phyloP scores from a whole-genome alignment of 1,284 basidiomycete genomes.

The Tilletia caries region DNA sequence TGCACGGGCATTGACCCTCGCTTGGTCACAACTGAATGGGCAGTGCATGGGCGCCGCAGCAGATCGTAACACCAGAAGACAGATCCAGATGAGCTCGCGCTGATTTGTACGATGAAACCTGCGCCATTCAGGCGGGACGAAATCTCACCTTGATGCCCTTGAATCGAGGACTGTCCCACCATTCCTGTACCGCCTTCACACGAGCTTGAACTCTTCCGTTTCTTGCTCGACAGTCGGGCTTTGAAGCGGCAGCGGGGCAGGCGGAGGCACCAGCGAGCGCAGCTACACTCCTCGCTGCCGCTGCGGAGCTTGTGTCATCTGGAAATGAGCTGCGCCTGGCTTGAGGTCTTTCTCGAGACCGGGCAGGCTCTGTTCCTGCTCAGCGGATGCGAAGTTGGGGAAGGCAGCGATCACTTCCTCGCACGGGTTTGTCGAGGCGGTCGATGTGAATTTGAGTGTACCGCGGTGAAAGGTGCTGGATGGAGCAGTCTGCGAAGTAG shows the following conservation, averaged over 20 bases:
- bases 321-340: constrained; percentile 60
- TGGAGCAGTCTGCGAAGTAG: too few relatives aligned
- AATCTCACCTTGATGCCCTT: constrained; percentile 60
- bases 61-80: background rate
- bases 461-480: too few relatives aligned
- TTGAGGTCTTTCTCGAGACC: constrained; percentile 38
- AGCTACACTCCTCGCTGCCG: background rate
- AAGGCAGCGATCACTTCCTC: constrained; percentile 39
- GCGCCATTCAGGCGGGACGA: background rate
- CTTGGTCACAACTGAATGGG: constrained; percentile 76
- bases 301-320: constrained; percentile 50
- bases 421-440: background rate
- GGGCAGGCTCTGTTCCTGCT: constrained; percentile 25
- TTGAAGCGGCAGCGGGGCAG: constrained; percentile 63
- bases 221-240: constrained; percentile 68
- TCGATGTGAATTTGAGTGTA: too few relatives aligned
- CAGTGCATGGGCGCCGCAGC: constrained; percentile 66
- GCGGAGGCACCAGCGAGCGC: constrained; percentile 59
- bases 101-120: background rate
- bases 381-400: constrained; percentile 31
- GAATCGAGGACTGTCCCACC: constrained; percentile 75
- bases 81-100: too few relatives aligned
- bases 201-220: constrained; percentile 65
- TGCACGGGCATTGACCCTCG: constrained; percentile 79
- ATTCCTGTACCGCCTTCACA: constrained; percentile 65